phyloP scores from a whole-genome alignment of 2,329 filamentous ascomycete genomes.

The Hyphodiscus sp. region DNA sequence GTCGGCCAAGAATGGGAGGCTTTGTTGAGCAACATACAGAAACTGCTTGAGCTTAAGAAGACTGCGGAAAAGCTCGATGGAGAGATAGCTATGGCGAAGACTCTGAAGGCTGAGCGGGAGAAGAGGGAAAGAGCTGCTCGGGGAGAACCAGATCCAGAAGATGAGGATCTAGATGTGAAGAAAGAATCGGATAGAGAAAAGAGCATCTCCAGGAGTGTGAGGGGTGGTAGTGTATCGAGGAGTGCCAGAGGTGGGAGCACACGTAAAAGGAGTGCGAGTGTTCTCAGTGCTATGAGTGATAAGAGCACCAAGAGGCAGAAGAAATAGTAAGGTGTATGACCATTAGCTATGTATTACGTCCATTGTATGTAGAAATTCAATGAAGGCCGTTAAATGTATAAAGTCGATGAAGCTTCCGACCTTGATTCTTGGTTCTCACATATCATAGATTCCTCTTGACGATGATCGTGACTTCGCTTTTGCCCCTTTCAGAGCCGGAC shows the following conservation, averaged over 20 bases:
- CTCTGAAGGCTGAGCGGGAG: constrained; percentile 46
- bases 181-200: constrained; percentile 43
- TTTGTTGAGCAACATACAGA: constrained; percentile 60
- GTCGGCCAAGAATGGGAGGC: constrained; percentile 67
- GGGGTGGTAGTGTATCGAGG: constrained; percentile 42
- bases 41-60: constrained; percentile 67
- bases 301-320: constrained; percentile 45
- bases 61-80: constrained; percentile 68
- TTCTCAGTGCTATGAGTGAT: constrained; percentile 64
- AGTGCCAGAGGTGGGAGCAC: constrained; percentile 42
- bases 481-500: too few relatives aligned
- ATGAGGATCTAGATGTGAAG: constrained; percentile 51
- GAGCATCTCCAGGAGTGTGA: constrained; percentile 11
- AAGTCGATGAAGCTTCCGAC: too few relatives aligned
- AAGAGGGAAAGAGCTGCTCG: constrained; percentile 23
- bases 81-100: constrained; percentile 57
- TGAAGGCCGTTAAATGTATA: too few relatives aligned
- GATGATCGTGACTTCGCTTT: too few relatives aligned
- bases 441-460: too few relatives aligned
- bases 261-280: constrained; percentile 79
- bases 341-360: background rate
- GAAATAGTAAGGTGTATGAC: constrained; percentile 26
- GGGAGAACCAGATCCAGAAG: constrained; percentile 6
- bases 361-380: too few relatives aligned
- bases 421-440: too few relatives aligned